Base-by-base conservation (phyloP, 2,329 filamentous ascomycete species). In the Verticillium zaregamsianum region DNA sequence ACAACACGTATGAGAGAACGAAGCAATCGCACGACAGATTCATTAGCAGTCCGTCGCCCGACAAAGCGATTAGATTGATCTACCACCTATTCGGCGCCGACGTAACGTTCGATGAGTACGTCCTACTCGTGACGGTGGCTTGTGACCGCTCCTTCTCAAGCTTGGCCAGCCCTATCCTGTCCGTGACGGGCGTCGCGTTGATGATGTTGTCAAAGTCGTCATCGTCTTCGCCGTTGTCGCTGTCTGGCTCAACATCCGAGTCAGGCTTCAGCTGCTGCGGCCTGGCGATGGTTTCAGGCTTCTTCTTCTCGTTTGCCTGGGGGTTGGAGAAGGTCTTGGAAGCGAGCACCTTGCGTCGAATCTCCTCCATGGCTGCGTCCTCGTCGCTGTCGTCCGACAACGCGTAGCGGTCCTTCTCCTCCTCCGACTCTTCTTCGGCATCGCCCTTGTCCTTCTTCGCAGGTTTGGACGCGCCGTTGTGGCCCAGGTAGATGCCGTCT, bases 191-290 rank as follows among this genome's bases (percentile, higher is more conserved):
- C 3, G 92, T 94, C 0, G 95, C 94, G 68, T 93, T 87, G 71
- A 97, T 96, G 74, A 99, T 96, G 67, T 90, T 90, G 71, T 98
- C 94, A 71, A 98, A 97, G 58, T 92, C 90, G 56, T 90, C 90
- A 60, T 95, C 90, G 1, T 81, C 86, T 23, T 77, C 73, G 33
- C 78, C 84, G 61, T 90, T 85, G 65, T 92, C 90, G 3, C 89
- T 91, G 63, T 90, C 90, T 1, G 90, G 88, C 70, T 90, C 86
- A 3, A 84, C 84, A 59, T 91, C 87, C 0, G 86, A 86, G 61
- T 91, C 89, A 1, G 84, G 81, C 37, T 82, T 80, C 60, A 81
- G 73, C 7, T 74, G 76, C 62, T 85, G 81, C 1, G 86, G 86
- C 39, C 83, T 80, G 9, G 85, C 74, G 63, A 92, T 88, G n/a